Base-by-base conservation (phyloP, 164 flowering plant species). In the Umbilicus rupestris region DNA sequence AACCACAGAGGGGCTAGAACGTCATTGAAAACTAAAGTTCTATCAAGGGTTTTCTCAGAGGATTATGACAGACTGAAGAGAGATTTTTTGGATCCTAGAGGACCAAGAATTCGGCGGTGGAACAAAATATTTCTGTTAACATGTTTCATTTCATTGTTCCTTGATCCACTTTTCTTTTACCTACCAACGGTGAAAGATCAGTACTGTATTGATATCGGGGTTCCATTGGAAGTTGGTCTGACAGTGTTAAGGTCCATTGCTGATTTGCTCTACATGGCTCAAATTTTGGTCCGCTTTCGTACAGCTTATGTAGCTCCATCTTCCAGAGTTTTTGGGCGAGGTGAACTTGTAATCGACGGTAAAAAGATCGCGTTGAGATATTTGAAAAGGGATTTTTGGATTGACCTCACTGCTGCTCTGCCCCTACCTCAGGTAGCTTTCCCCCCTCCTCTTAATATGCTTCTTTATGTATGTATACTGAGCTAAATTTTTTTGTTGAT, bases 271-370 rank as follows among this genome's bases (percentile, higher is more conserved):
- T 92, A 91, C 75, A 64, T 78, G 39, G 69, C 87, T 69, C 90
- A 93, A 65, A 88, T 93, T 62, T 78, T 68, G 45, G 77, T 85
- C n/a, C 78, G 81, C 39, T 93, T 90, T 73, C 80, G 81, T 9
- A 90, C 96, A 24, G 98, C 98, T 58, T 93, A 80, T 68, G 78
- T 93, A 12, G 97, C 95, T 6, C 98, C 98, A 39, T 86, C 90
- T 76, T 93, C 97, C 66, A 93, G 92, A 57, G 97, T 90, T 2
- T 89, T 93, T 77, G 98, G 97, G 65, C 79, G 97, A 78, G 98
- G 98, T 46, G 97, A 93, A 77, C 95, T 93, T 68, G 96, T 90
- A 7, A 82, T 87, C 22, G 88, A 87, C 50, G 60, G 85, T 66
- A 68, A 75, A 2, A 86, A 90, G 76, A 87, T 93, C 65, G 90